phyloP scores from a whole-genome alignment of 2,329 filamentous ascomycete genomes.

The Venturiaceae sp. region DNA sequence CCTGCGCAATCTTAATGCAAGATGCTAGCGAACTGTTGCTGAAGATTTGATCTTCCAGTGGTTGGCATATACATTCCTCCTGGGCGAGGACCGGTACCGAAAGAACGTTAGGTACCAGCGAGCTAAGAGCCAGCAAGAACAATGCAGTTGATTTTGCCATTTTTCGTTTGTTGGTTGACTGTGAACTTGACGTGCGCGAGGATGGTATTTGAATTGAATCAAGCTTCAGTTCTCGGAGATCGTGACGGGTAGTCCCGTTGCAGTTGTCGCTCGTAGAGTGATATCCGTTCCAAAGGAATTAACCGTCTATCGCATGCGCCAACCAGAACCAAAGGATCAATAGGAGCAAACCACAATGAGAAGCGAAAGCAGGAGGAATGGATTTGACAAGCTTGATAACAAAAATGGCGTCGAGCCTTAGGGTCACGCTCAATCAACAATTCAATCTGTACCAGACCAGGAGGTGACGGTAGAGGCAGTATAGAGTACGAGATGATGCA shows the following conservation, averaged over 20 bases:
- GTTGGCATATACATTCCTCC: conserved; percentile 4
- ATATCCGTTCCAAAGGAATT: not conserved
- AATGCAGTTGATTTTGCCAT: not conserved
- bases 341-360: not conserved
- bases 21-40: conserved; percentile 1
- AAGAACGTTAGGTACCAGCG: not conserved
- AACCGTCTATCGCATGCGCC: not conserved
- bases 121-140: not conserved
- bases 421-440: not conserved
- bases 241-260: not conserved
- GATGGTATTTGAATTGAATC: not conserved
- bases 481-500: not conserved
- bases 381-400: not conserved
- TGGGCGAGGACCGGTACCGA: not conserved
- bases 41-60: not conserved
- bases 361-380: not conserved
- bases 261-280: not conserved
- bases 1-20: not conserved
- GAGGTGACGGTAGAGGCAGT: not conserved
- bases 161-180: not conserved
- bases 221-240: not conserved
- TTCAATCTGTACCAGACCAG: not conserved
- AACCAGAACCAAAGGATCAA: not conserved
- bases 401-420: not conserved
- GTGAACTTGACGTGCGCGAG: not conserved